Conservation (phyloP, 2,329 filamentous ascomycete species). For the Colletotrichum sp. region DNA sequence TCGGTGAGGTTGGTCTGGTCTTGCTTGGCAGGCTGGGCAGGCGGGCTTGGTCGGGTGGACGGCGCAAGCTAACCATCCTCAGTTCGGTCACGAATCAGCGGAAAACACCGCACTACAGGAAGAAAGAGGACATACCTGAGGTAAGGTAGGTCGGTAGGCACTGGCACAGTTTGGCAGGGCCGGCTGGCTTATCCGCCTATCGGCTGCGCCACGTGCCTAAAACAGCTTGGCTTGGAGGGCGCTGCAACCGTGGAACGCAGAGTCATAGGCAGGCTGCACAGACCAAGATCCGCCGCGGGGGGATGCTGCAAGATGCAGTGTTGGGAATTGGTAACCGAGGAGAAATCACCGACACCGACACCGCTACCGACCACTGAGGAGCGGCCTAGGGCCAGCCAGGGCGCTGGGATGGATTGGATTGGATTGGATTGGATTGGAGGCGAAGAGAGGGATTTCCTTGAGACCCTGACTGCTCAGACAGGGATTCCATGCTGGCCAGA, state of each 20-base stretch:
- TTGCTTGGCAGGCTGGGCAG: background rate
- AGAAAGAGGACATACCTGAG: background rate
- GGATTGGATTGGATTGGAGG: background rate
- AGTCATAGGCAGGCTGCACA: background rate
- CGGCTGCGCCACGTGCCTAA: background rate
- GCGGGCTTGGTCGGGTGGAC: background rate
- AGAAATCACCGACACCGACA: background rate
- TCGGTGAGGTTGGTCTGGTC: background rate
- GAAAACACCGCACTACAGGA: background rate
- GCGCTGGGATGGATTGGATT: background rate
- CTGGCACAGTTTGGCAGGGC: background rate
- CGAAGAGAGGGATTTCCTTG: background rate
- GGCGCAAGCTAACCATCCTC: background rate
- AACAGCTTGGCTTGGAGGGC: background rate
- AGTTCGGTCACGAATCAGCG: background rate
- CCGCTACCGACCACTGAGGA: background rate
- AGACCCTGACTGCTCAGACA: background rate
- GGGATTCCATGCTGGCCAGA: background rate
- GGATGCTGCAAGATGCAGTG: background rate
- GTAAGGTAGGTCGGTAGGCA: background rate
- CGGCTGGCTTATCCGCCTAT: slow-evolving; percentile 9
- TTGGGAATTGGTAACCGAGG: background rate
- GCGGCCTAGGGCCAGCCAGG: background rate
- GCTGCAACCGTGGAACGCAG: background rate
- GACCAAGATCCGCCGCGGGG: background rate